Evolutionary conservation across 2,329 filamentous ascomycete species (phyloP), one percentile per base, ranked within the genome.

Genomic region (Dactylellina sp.): DNA sequence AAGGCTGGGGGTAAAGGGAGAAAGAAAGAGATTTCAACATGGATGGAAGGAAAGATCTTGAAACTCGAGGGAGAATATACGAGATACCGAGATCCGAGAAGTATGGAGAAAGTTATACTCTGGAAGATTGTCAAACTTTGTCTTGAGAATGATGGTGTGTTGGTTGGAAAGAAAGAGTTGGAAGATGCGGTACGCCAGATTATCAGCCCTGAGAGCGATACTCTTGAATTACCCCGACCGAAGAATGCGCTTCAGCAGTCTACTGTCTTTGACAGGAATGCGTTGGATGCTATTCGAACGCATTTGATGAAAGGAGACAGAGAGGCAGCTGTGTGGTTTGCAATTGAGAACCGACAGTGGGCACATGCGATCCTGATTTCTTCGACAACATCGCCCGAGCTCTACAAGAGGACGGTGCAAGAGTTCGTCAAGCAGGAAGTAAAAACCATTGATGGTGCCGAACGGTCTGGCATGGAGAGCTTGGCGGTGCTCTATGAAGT

Each of bases 401-500:
- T 96, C 1, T 98, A 96, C 86, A 96, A 93, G 80, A 91, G 96
- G 80, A 93, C 99, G 24, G 88, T 93, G 0, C 93, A 96, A 79
- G 95, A 99, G 79, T 99, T 99, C 79, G 90, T 99, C 16, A 90
- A 93, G 77, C 93, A 96, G 79, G 95, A 99, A 80, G 92, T 99
- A 63, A 96, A 95, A 80, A 89, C 89, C 59, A 84, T 89, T 2
- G 88, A 89, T 61, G 77, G 75, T 2, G 47, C 42, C 20, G 47
- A 61, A 49, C 37, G 39, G 39, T 55, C 55, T 0, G 91, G 90
- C 77, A 93, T 93, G 60, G 91, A 97, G 81, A 91, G 94, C 1
- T 84, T 99, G 49, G 93, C 94, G 28, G 92, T 94, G 0, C 83
- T 99, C 2, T 99, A 99, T 81, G 92, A 96, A 79, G 89, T 98